Conservation (phyloP, 805 yeast species). For the Myxozyma neotropica region DNA sequence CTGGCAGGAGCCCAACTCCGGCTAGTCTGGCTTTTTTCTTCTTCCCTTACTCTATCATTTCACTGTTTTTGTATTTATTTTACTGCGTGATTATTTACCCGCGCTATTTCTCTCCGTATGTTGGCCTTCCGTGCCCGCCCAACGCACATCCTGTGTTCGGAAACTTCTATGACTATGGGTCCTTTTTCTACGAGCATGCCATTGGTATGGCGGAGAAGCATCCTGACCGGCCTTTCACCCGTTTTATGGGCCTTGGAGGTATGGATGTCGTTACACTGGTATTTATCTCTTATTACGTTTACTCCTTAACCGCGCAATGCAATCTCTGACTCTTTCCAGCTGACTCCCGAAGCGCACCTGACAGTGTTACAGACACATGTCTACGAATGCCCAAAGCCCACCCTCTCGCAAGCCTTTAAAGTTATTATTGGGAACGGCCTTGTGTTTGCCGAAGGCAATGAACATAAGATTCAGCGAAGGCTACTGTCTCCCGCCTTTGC, state of each 20-base stretch:
- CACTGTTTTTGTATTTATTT: neutral
- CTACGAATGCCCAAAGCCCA: constrained; percentile 24
- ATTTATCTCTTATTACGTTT: neutral
- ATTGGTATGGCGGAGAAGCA: constrained; percentile 4
- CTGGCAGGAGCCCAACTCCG: neutral
- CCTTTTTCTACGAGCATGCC: constrained; percentile 11
- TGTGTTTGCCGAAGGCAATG: constrained; percentile 27
- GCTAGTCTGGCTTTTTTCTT: neutral
- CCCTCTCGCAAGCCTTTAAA: constrained; percentile 6
- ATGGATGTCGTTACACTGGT: constrained; percentile 15
- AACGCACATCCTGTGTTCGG: constrained; percentile 20
- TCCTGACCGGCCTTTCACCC: constrained; percentile 12
- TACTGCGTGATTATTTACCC: constrained; percentile 21
- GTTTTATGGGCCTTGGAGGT: constrained; percentile 10
- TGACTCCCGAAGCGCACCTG: constrained; percentile 18
- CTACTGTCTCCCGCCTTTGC: constrained; percentile 26
- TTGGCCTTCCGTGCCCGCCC: constrained; percentile 12
- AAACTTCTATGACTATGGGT: constrained; percentile 12
- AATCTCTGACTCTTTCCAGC: neutral
- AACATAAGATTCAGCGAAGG: constrained; percentile 19
- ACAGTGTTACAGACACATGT: constrained; percentile 9
- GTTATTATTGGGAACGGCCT: constrained; percentile 24
- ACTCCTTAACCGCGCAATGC: too few relatives aligned
- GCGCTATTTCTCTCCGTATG: constrained; percentile 15
- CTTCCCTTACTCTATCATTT: neutral